Evolutionary conservation across 1,139 yeast genomes (phyloP), one percentile per base, ranked within the genome.

Genomic region (Yamadazyma triangularis): DNA sequence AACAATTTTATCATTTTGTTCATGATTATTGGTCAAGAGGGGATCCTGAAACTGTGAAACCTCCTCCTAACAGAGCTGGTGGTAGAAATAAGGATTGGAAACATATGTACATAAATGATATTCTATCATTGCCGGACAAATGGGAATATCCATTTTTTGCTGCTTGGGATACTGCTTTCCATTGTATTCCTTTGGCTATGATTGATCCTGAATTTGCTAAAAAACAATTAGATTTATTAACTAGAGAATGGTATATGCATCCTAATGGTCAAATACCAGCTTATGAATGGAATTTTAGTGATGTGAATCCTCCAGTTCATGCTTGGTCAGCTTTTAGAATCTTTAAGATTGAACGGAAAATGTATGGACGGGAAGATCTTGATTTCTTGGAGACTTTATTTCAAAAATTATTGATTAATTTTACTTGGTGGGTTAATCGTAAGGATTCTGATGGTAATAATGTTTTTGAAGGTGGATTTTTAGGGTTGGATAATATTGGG

Each of bases 211-310:
- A 79, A 41, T 89, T 87, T 64, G 95, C 96, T 27, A 89, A 89
- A 57, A 80, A 78, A 48, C 96, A 89, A 60, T 71, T 89, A 44
- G 95, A 85, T 55, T 65, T 88, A 38, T 66, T 89, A 53, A 83
- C 95, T 24, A 73, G 96, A 50, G 97, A 89, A 58, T 89, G 97
- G 97, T 89, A 88, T 58, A 87, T 88, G 95, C 96, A 91, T 58
- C 96, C 97, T 27, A 89, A 89, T 55, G 97, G 97, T n/a, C 96
- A 89, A 59, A 79, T 88, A 42, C 97, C 97, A 1, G 96, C 96
- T 13, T 89, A 89, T 56, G 97, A 89, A 58, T 89, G 97, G 97
- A 89, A 89, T 57, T 89, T 89, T 50, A 72, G 87, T 42, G 97
- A 89, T 56, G 96, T 91, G 13, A 89, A 89, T 54, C 97, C 97